Conservation (phyloP, 129 eudicot species). For the Helichrysum umbraculigerum region DNA sequence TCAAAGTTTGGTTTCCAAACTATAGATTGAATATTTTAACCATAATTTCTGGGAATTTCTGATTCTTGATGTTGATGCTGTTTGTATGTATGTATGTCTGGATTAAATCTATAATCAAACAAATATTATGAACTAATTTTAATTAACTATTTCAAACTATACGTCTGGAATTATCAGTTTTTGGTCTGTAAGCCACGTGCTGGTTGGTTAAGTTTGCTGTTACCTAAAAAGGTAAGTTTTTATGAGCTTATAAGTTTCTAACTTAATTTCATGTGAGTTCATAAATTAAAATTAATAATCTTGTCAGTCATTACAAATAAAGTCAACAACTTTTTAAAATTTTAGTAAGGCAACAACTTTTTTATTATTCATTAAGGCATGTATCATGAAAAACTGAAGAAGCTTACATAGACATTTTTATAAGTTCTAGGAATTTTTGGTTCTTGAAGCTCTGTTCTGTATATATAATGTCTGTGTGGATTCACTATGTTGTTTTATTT, state of each 20-base stretch:
- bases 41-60: not conserved
- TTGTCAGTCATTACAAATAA: too few species aligned
- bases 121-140: too few species aligned
- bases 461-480: too few species aligned
- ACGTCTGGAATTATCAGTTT: not conserved
- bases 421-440: not conserved
- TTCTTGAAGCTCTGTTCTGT: not conserved
- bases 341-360: too few species aligned
- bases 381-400: too few species aligned
- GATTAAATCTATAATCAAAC: too few species aligned
- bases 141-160: too few species aligned
- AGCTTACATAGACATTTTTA: too few species aligned
- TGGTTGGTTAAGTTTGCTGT: not conserved
- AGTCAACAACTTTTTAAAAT: too few species aligned
- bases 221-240: not conserved
- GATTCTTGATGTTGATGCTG: conserved; percentile 26
- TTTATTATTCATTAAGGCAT: too few species aligned
- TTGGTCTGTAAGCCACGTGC: not conserved
- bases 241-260: not conserved
- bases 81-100: conserved; percentile 2
- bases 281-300: too few species aligned
- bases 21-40: conserved; percentile 10
- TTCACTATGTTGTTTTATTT: not conserved
- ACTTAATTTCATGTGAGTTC: not conserved
- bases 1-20: conserved; percentile 19